These are phyloP conservation scores for Wallacemonas sp. DNA, from an alignment of 208 protist genomes.

Conservation along the genomic window DNA sequence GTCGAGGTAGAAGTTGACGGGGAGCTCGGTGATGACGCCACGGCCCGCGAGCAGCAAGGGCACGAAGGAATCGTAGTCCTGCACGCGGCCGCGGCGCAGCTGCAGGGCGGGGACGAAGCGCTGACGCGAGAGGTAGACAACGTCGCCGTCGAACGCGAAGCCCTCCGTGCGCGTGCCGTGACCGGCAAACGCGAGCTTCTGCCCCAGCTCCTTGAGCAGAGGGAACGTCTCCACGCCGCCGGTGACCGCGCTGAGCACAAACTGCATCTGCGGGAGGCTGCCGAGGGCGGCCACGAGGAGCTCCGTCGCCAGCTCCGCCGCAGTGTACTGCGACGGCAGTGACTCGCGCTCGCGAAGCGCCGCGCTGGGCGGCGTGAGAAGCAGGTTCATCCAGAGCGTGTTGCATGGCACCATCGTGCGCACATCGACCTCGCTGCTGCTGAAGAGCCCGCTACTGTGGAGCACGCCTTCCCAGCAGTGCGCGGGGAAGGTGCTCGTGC, in stretches of 20 bases:
- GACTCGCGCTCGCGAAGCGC: slow-evolving; percentile 4
- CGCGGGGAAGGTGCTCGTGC: not conserved
- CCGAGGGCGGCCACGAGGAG: slow-evolving; percentile 50
- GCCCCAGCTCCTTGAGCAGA: slow-evolving; percentile 20
- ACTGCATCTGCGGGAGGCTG: slow-evolving; percentile 38
- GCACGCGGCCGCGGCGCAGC: slow-evolving; percentile 75
- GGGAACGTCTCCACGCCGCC: slow-evolving; percentile 20
- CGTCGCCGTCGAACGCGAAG: slow-evolving; percentile 9
- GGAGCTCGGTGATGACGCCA: slow-evolving; percentile 77
- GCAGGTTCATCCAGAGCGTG: slow-evolving; percentile 74
- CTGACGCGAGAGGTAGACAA: slow-evolving; percentile 43
- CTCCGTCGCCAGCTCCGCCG: slow-evolving; percentile 33
- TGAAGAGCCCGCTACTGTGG: slow-evolving; percentile 9
- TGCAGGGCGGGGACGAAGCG: slow-evolving; percentile 48
- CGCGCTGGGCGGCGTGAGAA: slow-evolving; percentile 42
- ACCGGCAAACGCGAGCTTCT: not conserved
- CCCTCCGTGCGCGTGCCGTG: not conserved
- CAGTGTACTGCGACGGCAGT: slow-evolving; percentile 23
- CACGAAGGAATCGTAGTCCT: slow-evolving; percentile 92
- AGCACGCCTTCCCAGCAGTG: slow-evolving; percentile 14
- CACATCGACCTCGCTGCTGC: not conserved
- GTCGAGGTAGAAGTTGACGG: slow-evolving; percentile 81
- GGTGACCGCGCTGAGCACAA: slow-evolving; percentile 48
- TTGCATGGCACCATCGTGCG: slow-evolving; percentile 40
- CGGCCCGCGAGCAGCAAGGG: slow-evolving; percentile 62